Evolutionary conservation across 768 basidiomycete species (phyloP), one percentile per base, ranked within the genome.

Genomic region (Rhizopogon salebrosus): DNA sequence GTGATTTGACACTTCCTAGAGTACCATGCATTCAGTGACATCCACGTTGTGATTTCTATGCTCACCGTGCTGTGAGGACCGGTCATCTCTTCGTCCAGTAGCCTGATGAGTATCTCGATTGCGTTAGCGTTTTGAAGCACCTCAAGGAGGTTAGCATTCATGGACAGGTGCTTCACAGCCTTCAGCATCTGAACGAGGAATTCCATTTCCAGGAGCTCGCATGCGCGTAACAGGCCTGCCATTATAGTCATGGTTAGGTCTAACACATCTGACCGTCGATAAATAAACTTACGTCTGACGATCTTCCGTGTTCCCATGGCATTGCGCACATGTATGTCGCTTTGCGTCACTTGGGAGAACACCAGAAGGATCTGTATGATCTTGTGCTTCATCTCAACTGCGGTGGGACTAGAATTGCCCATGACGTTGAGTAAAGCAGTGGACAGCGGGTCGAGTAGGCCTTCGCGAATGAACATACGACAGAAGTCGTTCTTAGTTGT

Each of bases 401-500:
- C 81, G 2, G 79, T 71, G 22, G 80, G 76, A 48, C 81, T 87
- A 9, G 80, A 79, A 53, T 81, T 85, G 3, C 82, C 80, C 78
- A 95, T 91, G 50, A 98, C 90, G 60, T 92, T 89, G 53, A 95
- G 72, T 23, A 99, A 70, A 2, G 95, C 97, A 2, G 87, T 84
- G 1, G 94, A 92, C 1, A 99, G 73, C 0, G 97, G 95, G 59
- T 97, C 95, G 41, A 97, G 75, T 3, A 99, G 75, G 24, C 97
- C 97, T 71, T 98, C 97, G 5, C 93, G 80, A 38, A 97, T 92
- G 73, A 98, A 95, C 89, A 98, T 95, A 9, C 97, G 83, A 64
- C 95, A 98, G 65, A 98, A 98, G 70, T 98, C 97, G 64, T 97
- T 98, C 68, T 97, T 92, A 10, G 95, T 94, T 3, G 95, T 97